Base-by-base conservation (phyloP, 371 early-diverging fungal genomes). In the Rhizomucor pusillus region DNA sequence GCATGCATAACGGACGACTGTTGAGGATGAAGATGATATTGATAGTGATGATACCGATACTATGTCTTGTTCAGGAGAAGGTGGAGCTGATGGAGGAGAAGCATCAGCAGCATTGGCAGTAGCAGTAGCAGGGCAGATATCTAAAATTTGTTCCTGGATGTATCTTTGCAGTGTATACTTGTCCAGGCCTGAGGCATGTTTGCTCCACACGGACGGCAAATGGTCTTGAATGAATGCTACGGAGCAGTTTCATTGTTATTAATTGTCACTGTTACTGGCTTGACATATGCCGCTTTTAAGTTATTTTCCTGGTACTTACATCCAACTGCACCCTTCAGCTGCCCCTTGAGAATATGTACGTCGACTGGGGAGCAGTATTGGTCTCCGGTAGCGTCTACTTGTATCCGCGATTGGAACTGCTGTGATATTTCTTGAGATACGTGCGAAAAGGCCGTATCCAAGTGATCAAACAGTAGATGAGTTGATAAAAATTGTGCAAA, bases 181-280 rank as follows among this genome's bases (percentile, higher is more conserved):
- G n/a, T n/a, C n/a, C n/a, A n/a, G n/a, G n/a, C n/a, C n/a, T 36
- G 43, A 29, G 47, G 24, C 68, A 43, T 64, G 52, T 20, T 50
- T 51, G 46, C 63, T 69, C 70, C 70, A 70, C 40, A 66, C 59
- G 1, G 43, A 29, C 11, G 70, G 67, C 18, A 70, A 22, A 35
- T 64, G 63, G 47, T 70, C 70, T 18, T 66, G 66, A 29, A 69
- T 59, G 47, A 54, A 69, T 10, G 70, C 69, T 48, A 49, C 14
- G n/a, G n/a, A n/a, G n/a, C n/a, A n/a, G n/a, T n/a, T n/a, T n/a
- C n/a, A n/a, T n/a, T n/a, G n/a, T n/a, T n/a, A n/a, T n/a, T n/a
- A n/a, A n/a, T n/a, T n/a, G n/a, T n/a, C n/a, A n/a, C n/a, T n/a
- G n/a, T n/a, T n/a, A n/a, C n/a, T n/a, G n/a, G n/a, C n/a, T n/a